Evolutionary conservation across 1,139 yeast species (phyloP), one percentile per base, ranked within the genome.

Genomic region (Saccharomyces hybrid): DNA sequence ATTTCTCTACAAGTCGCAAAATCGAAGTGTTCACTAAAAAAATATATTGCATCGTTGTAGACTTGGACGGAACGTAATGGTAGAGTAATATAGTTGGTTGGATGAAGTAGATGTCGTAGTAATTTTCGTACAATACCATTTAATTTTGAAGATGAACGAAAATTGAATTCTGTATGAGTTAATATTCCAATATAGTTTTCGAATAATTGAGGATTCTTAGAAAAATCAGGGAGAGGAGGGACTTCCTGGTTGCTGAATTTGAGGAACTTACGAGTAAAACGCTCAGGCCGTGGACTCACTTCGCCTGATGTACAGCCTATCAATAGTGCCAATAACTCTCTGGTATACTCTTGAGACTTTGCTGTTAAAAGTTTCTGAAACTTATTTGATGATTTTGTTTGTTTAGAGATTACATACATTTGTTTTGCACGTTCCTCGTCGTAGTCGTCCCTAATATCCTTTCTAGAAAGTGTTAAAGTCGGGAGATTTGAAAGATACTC

Each of bases 1-100:
- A 77, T 61, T 54, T 73, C 77, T 48, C 77, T 66, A 49, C 79
- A 76, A 0, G 76, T 63, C 27, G 78, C 75, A 42, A 77, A 69
- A 57, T 76, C 75, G 55, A 68, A 64, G 48, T 69, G 71, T 26
- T 70, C 60, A 16, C 73, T 62, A 55, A 71, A 75, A 58, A 72
- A 77, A 55, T 69, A 73, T 2, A 81, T 73, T 48, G 76, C 70
- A 56, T 74, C 74, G 59, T 81, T 80, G 61, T 71, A 79, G 0
- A 75, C 64, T 14, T 66, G 66, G 0, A 74, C 62, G 1, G 76
- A 74, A 28, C 73, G 64, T 19, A 70, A 58, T 9, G 63, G 63
- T 5, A 63, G 53, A 0, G 79, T 75, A 21, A 62, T 66, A 2
- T 67, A 57, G 57, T 76, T 77, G 38, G 71, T 63, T 28, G 75